Evolutionary conservation across 352 stramenopile genomes (phyloP), one percentile per base, ranked within the genome.

Genomic region (Globisporangium echinulatum): DNA sequence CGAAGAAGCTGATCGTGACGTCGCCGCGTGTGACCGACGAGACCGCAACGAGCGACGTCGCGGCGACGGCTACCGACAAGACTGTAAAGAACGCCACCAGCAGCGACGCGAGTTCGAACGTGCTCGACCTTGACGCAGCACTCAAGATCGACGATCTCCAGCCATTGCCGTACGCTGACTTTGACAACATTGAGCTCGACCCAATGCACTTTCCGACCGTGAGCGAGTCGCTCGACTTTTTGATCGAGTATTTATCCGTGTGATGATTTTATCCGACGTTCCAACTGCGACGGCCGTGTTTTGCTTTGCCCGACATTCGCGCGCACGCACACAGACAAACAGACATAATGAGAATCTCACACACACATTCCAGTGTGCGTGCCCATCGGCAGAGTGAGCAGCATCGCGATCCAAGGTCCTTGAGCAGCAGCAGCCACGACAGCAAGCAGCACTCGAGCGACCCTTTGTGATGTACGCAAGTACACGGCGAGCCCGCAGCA

Each of bases 151-250:
- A 83, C 39, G 63, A 74, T 54, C 48, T 79, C 15, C 61, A 76
- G 63, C 74, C 69, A 53, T 51, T 81, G 46, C 72, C 74, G 10
- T 69, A 74, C 55, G 53, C 74, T 43, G 72, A 79, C 57, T 77
- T 84, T 40, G 74, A 81, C 44, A 69, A 79, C 17, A 74, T 79
- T 36, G 71, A 80, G 52, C 54, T 82, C 48, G 68, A 80, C 43
- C 72, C 68, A 9, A 55, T 79, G 54, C 63, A 72, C 52, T 76
- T 84, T 25, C 77, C 77, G 36, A 83, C 72, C 36, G 67, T 87
- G 47, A 82, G 74, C 60, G 77, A 87, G 62, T 85, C 77, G 46
- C 67, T 87, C 46, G 77, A 87, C 65, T 85, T 85, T 64, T 61
- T 87, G 54, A 83, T 87, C 58, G 70, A 82, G 63, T 82, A 81